Evolutionary conservation across 106 monocot species (phyloP).

Genomic region (Platanthera guangdongensis): DNA sequence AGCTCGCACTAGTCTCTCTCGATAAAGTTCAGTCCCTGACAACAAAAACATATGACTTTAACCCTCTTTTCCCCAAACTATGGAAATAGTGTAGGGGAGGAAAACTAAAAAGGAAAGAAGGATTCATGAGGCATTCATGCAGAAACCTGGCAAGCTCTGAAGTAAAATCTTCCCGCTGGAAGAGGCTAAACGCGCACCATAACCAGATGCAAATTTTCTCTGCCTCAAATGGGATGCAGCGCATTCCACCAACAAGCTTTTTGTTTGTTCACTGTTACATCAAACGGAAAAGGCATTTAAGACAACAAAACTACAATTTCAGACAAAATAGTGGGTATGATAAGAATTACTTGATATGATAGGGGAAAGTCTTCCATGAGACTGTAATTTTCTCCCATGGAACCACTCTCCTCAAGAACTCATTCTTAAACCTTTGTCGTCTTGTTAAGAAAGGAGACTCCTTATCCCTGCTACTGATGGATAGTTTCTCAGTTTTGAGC

Average conservation of each 20-base stretch:
- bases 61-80: background rate
- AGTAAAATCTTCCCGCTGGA: slow-evolving; percentile 86
- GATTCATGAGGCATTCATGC: background rate
- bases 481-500: slow-evolving; percentile 46
- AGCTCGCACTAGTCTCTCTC: slow-evolving; percentile 56
- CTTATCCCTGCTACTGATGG: slow-evolving; percentile 39
- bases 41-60: slow-evolving; percentile 8
- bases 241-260: slow-evolving; percentile 73
- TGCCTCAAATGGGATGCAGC: slow-evolving; percentile 71
- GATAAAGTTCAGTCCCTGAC: slow-evolving; percentile 76
- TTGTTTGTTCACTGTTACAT: slow-evolving; percentile 56
- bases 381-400: slow-evolving; percentile 89
- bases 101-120: background rate
- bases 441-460: slow-evolving; percentile 81
- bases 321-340: background rate
- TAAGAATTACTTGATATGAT: slow-evolving; percentile 56
- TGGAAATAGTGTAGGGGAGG: background rate
- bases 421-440: slow-evolving; percentile 75
- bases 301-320: background rate
- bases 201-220: slow-evolving; percentile 38
- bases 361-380: slow-evolving; percentile 80
- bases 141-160: slow-evolving; percentile 66
- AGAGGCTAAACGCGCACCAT: slow-evolving; percentile 64
- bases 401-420: slow-evolving; percentile 67
- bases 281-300: background rate